Conservation (phyloP, 495 filamentous ascomycete genomes). For the Trichoderma asperelloides region DNA sequence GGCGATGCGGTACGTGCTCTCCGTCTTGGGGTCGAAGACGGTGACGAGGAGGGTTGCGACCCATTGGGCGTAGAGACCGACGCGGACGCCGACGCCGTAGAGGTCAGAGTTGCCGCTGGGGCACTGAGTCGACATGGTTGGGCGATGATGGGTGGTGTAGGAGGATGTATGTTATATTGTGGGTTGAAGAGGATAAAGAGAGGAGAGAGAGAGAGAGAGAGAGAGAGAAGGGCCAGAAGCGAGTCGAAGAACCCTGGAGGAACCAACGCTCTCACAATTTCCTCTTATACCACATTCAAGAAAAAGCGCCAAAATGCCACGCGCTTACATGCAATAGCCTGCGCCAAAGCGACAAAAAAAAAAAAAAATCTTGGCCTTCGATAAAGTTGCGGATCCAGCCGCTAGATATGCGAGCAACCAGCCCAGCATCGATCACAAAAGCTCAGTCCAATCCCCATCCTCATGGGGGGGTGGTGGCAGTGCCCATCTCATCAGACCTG, state of each 20-base stretch:
- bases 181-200: neutral
- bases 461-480: neutral
- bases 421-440: neutral
- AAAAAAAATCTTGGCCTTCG: neutral
- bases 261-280: neutral
- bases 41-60: constrained; percentile 15
- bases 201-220: neutral
- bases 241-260: no score
- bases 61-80: constrained; percentile 18
- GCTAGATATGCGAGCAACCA: neutral
- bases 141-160: neutral
- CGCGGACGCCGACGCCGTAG: constrained; percentile 17
- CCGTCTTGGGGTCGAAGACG: constrained; percentile 16
- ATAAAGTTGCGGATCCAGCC: neutral
- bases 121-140: constrained; percentile 4
- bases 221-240: neutral
- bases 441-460: neutral
- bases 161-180: neutral
- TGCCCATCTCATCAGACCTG: neutral
- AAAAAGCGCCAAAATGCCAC: neutral
- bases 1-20: constrained; percentile 12
- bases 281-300: neutral
- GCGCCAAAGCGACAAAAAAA: neutral
- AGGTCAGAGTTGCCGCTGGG: constrained; percentile 13
- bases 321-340: neutral